These are phyloP conservation scores for Prunus kanzakura DNA, from an alignment of 306 rosid species.

Conservation along the genomic window DNA sequence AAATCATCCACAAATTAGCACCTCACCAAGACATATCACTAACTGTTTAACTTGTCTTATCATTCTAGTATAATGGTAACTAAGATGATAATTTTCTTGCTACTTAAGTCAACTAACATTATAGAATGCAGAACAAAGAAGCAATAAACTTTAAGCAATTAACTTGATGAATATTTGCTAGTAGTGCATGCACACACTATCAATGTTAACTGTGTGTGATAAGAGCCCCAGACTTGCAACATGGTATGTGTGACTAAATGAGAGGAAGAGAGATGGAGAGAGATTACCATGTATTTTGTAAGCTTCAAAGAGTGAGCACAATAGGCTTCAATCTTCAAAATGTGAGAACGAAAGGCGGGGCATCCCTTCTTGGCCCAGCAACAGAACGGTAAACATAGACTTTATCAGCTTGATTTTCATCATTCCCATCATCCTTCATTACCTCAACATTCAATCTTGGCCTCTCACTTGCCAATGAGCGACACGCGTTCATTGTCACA, in stretches of 20 bases:
- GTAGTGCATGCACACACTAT: too few species aligned
- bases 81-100: too few species aligned
- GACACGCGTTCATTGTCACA: conserved; percentile 59
- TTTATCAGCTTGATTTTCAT: conserved; percentile 43
- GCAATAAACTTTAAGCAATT: conserved; percentile 7
- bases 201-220: too few species aligned
- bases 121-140: too few species aligned
- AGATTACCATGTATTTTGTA: conserved; percentile 32
- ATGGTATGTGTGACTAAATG: background rate
- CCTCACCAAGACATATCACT: too few species aligned
- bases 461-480: conserved; percentile 54
- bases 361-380: conserved; percentile 80
- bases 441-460: conserved; percentile 88
- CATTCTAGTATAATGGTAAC: too few species aligned
- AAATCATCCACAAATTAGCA: too few species aligned
- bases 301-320: conserved; percentile 4
- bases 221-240: too few species aligned
- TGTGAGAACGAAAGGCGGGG: conserved; percentile 77
- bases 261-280: conserved; percentile 3
- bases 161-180: too few species aligned
- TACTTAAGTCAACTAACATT: too few species aligned
- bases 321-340: conserved; percentile 30
- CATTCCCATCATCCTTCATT: conserved; percentile 52
- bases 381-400: conserved; percentile 81
- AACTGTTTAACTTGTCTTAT: too few species aligned